Percentiles rank a stretch among this genome's conserved stretches.
phyloP scores from a whole-genome alignment of 2,329 filamentous ascomycete genomes.

The Rutstroemia sp. region DNA sequence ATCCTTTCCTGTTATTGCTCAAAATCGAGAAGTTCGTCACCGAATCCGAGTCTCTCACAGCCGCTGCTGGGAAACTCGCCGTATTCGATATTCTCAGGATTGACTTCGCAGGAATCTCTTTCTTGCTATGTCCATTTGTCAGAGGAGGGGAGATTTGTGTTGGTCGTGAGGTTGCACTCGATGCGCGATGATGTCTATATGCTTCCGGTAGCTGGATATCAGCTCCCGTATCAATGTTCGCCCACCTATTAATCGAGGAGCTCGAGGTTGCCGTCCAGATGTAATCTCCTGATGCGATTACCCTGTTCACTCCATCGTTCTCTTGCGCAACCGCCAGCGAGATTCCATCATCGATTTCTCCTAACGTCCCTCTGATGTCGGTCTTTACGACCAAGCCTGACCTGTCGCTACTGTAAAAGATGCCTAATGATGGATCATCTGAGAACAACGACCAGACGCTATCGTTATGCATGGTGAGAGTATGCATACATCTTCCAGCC shows the following conservation, averaged over 20 bases:
- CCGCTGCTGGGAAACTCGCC: constrained; percentile 59
- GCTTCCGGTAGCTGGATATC: constrained; percentile 58
- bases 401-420: constrained; percentile 93
- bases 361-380: constrained; percentile 67
- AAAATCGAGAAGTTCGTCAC: constrained; percentile 42
- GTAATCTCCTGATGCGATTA: constrained; percentile 46
- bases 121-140: constrained; percentile 36
- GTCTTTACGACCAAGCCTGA: constrained; percentile 95
- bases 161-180: constrained; percentile 36
- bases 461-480: constrained; percentile 97
- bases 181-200: constrained; percentile 42
- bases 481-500: constrained; percentile 93
- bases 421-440: constrained; percentile 71
- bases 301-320: constrained; percentile 69
- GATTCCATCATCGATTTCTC: constrained; percentile 76
- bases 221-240: constrained; percentile 71
- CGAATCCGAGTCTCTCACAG: constrained; percentile 46
- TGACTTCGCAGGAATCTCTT: constrained; percentile 68
- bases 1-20: constrained; percentile 43
- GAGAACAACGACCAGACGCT: constrained; percentile 96
- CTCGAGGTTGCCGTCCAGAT: constrained; percentile 68
- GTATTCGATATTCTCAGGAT: constrained; percentile 80
- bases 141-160: constrained; percentile 31
- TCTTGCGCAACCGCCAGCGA: constrained; percentile 90
- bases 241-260: constrained; percentile 68